Conservation (phyloP, 257 asterid species). For the Nemophila menziesii region DNA sequence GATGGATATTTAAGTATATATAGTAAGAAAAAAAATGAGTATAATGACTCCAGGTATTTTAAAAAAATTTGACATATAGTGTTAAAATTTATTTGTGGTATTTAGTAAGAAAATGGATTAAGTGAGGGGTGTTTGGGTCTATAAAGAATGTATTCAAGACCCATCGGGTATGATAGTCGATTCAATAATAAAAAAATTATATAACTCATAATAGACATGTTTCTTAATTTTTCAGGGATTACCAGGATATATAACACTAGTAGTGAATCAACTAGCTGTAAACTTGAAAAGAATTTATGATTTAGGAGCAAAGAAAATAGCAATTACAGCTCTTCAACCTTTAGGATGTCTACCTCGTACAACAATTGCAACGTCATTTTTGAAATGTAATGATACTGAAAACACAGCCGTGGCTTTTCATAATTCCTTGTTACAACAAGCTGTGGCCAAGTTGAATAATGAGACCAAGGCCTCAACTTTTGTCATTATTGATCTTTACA, state of each 20-base stretch:
- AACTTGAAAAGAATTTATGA: constrained; percentile 28
- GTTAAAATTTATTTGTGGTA: too few relatives aligned
- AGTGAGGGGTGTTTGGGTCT: too few relatives aligned
- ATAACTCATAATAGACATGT: not conserved
- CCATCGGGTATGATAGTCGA: not conserved
- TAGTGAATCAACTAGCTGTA: constrained; percentile 40
- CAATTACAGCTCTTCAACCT: constrained; percentile 50
- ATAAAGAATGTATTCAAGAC: too few relatives aligned
- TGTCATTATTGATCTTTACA: constrained; percentile 48
- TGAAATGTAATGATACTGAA: constrained; percentile 47
- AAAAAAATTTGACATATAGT: too few relatives aligned
- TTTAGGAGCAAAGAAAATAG: constrained; percentile 50
- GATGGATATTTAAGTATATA: too few relatives aligned
- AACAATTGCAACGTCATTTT: constrained; percentile 34
- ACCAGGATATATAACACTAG: constrained; percentile 31
- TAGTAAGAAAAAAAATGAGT: too few relatives aligned
- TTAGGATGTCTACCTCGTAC: constrained; percentile 72
- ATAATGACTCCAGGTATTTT: too few relatives aligned
- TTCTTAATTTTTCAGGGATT: constrained; percentile 36
- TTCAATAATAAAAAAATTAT: not conserved
- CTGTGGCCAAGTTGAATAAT: constrained; percentile 39
- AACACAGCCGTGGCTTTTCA: constrained; percentile 44
- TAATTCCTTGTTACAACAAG: constrained; percentile 39
- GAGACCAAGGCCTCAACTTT: constrained; percentile 24
- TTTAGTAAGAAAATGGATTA: too few relatives aligned